phyloP scores from a whole-genome alignment of 768 basidiomycete species.

The Macrocybe gigantea region DNA sequence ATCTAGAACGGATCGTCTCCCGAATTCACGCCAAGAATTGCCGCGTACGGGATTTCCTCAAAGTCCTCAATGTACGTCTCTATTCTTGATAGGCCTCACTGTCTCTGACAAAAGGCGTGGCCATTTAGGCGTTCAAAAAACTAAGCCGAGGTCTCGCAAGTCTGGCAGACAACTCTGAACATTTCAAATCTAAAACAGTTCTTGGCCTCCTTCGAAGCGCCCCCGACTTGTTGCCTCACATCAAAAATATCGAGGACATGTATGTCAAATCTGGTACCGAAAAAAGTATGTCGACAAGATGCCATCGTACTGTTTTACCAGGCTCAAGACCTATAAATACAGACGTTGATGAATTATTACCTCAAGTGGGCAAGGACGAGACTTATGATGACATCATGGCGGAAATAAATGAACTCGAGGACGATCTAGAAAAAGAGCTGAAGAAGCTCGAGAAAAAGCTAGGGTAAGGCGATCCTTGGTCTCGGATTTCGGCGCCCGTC shows the following conservation, averaged over 20 bases:
- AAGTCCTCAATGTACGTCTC: constrained; percentile 61
- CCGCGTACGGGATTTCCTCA: constrained; percentile 81
- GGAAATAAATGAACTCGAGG: constrained; percentile 69
- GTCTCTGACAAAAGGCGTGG: not conserved
- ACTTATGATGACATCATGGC: constrained; percentile 73
- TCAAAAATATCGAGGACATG: constrained; percentile 70
- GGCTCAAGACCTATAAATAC: not conserved
- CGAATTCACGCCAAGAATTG: constrained; percentile 93
- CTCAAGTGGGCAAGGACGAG: constrained; percentile 80
- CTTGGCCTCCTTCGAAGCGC: constrained; percentile 69
- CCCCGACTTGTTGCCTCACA: constrained; percentile 69
- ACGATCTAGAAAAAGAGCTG: constrained; percentile 61
- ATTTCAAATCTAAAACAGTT: constrained; percentile 75
- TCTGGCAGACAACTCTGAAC: constrained; percentile 60
- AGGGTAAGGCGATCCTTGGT: constrained; percentile 37
- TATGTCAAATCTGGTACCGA: constrained; percentile 52
- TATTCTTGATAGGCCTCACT: not conserved
- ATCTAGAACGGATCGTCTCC: constrained; percentile 90
- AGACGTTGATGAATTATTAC: constrained; percentile 70
- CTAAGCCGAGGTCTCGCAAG: constrained; percentile 61
- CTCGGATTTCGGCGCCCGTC: constrained; percentile 1
- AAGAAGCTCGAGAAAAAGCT: constrained; percentile 60
- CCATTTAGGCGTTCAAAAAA: constrained; percentile 62
- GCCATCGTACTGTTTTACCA: no score
- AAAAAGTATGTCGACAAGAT: constrained; percentile 38